Base-by-base conservation (phyloP, 2,329 filamentous ascomycete species). In the Colletotrichum sp. region DNA sequence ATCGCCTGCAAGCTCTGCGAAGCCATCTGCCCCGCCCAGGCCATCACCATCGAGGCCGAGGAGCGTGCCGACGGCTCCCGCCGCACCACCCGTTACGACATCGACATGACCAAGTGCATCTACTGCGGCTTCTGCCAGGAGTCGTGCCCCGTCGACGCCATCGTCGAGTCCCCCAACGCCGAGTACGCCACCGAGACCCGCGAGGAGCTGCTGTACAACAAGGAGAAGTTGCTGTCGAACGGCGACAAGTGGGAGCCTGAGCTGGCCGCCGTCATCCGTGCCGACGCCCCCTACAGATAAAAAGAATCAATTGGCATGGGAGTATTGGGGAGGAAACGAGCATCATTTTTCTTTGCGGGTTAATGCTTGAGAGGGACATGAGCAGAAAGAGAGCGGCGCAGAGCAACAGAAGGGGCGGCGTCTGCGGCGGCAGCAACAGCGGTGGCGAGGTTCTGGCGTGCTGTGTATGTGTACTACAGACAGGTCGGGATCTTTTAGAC, bases 41-140 rank as follows among this genome's bases (percentile, higher is more conserved):
- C 97, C 83, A 99, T 99, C 86, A 99, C 97, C 69, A 99, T 99
- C 82, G 97, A 99, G 89, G 97, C 97, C 73, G 97, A 99, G 87
- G 97, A 99, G 90, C 96, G 97, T 84, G 95, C 95, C 83, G 97
- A 99, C 82, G 97, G 97, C 78, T 98, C 95, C 83, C 93, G 97
- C 86, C 93, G 97, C 84, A 99, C 97, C 68, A 98, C 96, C 76
- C 93, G 96, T 84, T 99, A 99, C 88, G 97, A 99, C 85, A 98
- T 99, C 84, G 97, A 99, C 88, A 99, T 99, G 97, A 98, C 97
- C 83, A 99, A 99, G 91, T 99, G 97, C 89, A 99, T 99, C 87
- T 99, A 98, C 92, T 98, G 97, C 86, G 97, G 97, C 68, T 98
- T 98, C 89, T 98, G 97, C 92, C 96, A 98, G 89, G 97, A 99